Evolutionary conservation across 768 basidiomycete genomes (phyloP), one percentile per base, ranked within the genome.

Genomic region (Phylloporus sp.): DNA sequence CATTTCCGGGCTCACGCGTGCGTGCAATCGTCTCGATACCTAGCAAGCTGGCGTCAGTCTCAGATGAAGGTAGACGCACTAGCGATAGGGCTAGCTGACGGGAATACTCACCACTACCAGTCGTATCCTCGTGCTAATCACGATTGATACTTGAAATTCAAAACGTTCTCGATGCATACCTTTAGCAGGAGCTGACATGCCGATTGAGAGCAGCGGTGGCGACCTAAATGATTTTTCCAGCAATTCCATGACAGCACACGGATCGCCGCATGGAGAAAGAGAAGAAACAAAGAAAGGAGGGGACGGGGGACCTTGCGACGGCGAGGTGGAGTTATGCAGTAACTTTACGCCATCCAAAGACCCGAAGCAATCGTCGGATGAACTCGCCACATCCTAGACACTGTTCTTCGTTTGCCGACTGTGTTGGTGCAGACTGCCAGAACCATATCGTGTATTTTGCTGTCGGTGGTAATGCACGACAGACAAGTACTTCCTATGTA

Each of bases 111-210:
- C 83, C 83, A 50, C 81, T 80, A 9, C 85, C 85, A 17, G 78
- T 80, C 36, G 84, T 69, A 59, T 87, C 84, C 56, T 87, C 82
- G 52, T 87, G 87, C 85, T 84, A 86, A 3, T 82, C 79, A 37
- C 63, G 67, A 33, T 70, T 76, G n/a, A n/a, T n/a, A n/a, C 17
- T 72, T 62, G 46, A n/a, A n/a, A n/a, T 77, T 68, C 14, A 75
- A 69, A 50, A 85, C 59, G 54, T 82, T 77, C 8, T 78, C 78
- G 49, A 73, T 65, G 22, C 75, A 67, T 36, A 80, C 81, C 54
- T 86, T 86, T 0, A 84, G 82, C 0, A 81, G 84, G 21, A 86
- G 53, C 86, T 86, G 37, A 88, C 72, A 41, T 81, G 79, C 0
- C 81, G 84, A 10, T 77, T 71, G 17, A 85, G 74, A 11, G 84